A percentile compares a stretch with the other conserved stretches of the same genome.
phyloP scores from a whole-genome alignment of 2,329 filamentous ascomycete genomes.

The Neospermospora avenae region DNA sequence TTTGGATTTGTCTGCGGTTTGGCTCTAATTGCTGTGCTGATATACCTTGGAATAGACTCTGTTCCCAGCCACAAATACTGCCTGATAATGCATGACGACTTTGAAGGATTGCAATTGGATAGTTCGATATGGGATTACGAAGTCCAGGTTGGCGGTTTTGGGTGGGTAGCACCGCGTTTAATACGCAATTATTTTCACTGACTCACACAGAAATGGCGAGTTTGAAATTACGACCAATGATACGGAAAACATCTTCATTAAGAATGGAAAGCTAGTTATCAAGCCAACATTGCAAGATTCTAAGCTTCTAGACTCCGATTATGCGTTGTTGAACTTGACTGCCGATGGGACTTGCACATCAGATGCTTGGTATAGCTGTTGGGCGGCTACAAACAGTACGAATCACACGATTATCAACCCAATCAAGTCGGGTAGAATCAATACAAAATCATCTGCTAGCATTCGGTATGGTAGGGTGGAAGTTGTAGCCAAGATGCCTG shows the following conservation, averaged over 20 bases:
- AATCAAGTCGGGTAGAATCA: constrained; percentile 70
- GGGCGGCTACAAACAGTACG: constrained; percentile 11
- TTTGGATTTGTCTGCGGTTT: constrained; percentile 68
- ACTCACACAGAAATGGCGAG: constrained; percentile 8
- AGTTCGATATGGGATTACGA: constrained; percentile 8
- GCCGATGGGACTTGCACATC: constrained; percentile 12
- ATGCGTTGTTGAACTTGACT: constrained; percentile 11
- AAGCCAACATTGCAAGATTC: constrained; percentile 15
- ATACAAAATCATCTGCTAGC: constrained; percentile 60
- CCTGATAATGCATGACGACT: constrained; percentile 53
- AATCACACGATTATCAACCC: constrained; percentile 68
- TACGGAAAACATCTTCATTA: constrained; percentile 13
- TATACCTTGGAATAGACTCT: constrained; percentile 68
- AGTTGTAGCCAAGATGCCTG: constrained; percentile 13
- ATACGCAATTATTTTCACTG: not conserved
- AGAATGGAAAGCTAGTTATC: constrained; percentile 9
- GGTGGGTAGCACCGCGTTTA: not conserved
- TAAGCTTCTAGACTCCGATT: constrained; percentile 3
- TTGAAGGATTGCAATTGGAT: constrained; percentile 18
- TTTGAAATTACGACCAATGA: constrained; percentile 12
- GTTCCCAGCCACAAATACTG: constrained; percentile 76
- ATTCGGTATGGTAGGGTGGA: constrained; percentile 17
- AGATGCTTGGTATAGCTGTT: constrained; percentile 8
- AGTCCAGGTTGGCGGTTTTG: constrained; percentile 12
- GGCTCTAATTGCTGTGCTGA: constrained; percentile 61